Base-by-base conservation (phyloP, 2,329 filamentous ascomycete genomes). In the Teratosphaeria nubilosa region DNA sequence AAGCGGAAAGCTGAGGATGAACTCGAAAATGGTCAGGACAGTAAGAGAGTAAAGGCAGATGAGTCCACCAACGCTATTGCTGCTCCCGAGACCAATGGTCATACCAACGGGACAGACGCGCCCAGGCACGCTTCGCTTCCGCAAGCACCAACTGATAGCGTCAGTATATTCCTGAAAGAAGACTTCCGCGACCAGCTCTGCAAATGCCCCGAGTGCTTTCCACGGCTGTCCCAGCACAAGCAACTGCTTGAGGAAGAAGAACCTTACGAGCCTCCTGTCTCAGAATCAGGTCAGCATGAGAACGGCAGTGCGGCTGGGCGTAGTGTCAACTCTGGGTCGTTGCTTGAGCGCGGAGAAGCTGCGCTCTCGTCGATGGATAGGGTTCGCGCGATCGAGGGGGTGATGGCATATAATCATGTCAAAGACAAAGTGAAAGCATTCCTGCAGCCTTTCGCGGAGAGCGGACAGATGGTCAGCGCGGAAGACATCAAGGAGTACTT, bases 401-500 rank as follows among this genome's bases (percentile, higher is more conserved):
- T 95, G 52, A 96, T 97, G 91, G 92, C 91, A 0, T 99, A 97
- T 75, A 96, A 97, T 68, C 88, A 95, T 68, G 81, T 99, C 60
- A 94, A 95, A 70, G 91, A 97, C 69, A 91, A 92, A 70, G 84
- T 99, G n/a, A 96, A 92, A 78, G 86, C 86, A 0, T 97, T 99
- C 72, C 84, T 99, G 68, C 85, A 91, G 74, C 88, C 95, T 51
- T 99, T 96, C 71, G 94, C 94, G 0, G 90, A 96, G 70, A 95
- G 87, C 62, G 92, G 92, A 0, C 78, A 88, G 72, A 86, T 89
- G 0, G 91, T 99, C 24, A 86, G 90, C 1, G 92, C 92, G 0
- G 94, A 99, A 70, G 91, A 97, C 74, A 94, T 99, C 74, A 99
- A 96, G 74, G 84, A 84, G 1, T 96, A 96, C 72, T 99, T 99